These are phyloP conservation scores for Solanum aculeatissimum DNA, from an alignment of 305 asterid species.

Conservation along the genomic window DNA sequence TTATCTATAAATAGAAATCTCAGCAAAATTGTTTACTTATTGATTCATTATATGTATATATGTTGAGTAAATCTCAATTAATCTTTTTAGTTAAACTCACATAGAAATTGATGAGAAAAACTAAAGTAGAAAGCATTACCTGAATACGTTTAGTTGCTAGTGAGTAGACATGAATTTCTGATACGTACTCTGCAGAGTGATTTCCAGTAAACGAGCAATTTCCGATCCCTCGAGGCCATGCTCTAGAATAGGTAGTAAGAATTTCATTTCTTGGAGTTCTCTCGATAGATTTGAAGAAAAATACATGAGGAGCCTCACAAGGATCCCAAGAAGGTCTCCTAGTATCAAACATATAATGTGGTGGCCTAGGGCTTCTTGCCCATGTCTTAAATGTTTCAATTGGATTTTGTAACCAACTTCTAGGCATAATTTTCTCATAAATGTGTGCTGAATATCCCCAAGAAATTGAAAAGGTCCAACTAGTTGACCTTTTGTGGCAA, in stretches of 20 bases:
- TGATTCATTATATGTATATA: neutral
- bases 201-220: conserved; percentile 8
- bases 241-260: conserved; percentile 11
- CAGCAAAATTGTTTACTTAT: neutral
- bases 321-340: conserved; percentile 29
- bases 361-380: conserved; percentile 13
- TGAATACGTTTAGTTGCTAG: conserved; percentile 12
- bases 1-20: neutral
- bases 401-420: conserved; percentile 28
- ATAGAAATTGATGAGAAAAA: neutral
- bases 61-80: neutral
- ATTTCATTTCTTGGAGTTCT: neutral
- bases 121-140: conserved; percentile 6
- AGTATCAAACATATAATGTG: conserved; percentile 50
- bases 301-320: conserved; percentile 48
- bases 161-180: conserved; percentile 15
- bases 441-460: conserved; percentile 46
- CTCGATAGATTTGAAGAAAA: conserved; percentile 23
- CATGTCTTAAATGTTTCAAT: conserved; percentile 29
- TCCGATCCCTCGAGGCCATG: conserved; percentile 4
- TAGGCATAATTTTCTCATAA: conserved; percentile 26
- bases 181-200: conserved; percentile 13
- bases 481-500: conserved; percentile 20
- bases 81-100: neutral
- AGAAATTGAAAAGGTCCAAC: conserved; percentile 37